Base-by-base conservation (phyloP, 2,329 filamentous ascomycete species). In the Aspergillus felis region DNA sequence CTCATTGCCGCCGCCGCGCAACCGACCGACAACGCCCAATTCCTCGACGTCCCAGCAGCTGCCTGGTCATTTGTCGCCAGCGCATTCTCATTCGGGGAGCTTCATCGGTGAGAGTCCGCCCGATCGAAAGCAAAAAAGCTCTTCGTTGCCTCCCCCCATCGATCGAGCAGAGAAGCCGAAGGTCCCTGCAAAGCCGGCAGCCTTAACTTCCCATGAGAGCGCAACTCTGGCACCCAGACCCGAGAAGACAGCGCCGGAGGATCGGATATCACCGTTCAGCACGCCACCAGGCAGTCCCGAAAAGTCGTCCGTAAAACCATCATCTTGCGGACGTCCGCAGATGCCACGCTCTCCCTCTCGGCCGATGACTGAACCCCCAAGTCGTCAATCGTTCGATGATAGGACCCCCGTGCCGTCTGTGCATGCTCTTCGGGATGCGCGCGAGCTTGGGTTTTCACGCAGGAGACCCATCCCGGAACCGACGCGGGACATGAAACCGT, bases 151-250 rank as follows among this genome's bases (percentile, higher is more conserved):
- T 9, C 91, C 91, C 4, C 88, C 89, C 0, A 82, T 92, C 41
- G 94, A 95, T 71, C 86, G 92, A 55, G 86, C 87, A 29, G 90
- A 90, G 44, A 96, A 95, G 73, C 88, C 88, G 3, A 87, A 85
- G 66, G 82, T 89, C 54, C 81, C 81, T 10, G 71, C 74, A 9
- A 84, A 85, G 61, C 71, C 69, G 12, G 69, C 70, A 14, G 71
- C 63, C 47, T 61, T 69, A 57, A 64, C 66, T 32, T 69, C 71
- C 64, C 60, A 71, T 62, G 67, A 74, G 44, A 51, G 59, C 6
- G 63, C 54, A 27, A 61, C 65, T 8, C 65, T 74, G 27, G 59
- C 70, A 28, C 72, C 70, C 22, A 62, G 55, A 7, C 58, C 65
- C 4, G 69, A 68, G 22, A 61, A 56, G 8, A 58, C 61, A 1